These are phyloP conservation scores for Trametes villosa DNA, from an alignment of 768 basidiomycete species.

Conservation along the genomic window DNA sequence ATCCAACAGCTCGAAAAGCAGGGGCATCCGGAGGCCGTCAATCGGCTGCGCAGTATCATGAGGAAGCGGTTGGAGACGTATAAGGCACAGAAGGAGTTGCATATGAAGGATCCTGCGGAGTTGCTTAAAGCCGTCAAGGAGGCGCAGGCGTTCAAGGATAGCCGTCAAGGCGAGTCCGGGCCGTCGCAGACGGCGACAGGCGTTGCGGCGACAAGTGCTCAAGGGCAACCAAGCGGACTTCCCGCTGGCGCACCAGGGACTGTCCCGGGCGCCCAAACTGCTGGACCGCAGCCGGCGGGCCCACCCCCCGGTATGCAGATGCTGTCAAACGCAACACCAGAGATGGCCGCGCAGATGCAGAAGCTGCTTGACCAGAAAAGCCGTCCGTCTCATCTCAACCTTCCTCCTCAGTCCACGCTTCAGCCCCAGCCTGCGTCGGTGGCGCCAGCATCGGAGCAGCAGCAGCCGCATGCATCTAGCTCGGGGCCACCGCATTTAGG, in stretches of 20 bases:
- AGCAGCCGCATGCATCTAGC: background rate
- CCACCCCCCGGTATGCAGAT: background rate
- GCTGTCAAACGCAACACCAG: slow-evolving; percentile 21
- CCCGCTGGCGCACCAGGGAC: background rate
- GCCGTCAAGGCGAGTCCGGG: too few species aligned
- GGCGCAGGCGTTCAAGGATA: too few species aligned
- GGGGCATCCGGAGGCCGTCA: background rate
- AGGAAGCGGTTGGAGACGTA: too few species aligned
- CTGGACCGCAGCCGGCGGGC: background rate
- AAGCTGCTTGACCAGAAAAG: slow-evolving; percentile 53
- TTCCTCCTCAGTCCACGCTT: background rate
- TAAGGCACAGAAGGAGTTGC: too few species aligned
- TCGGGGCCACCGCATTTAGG: background rate
- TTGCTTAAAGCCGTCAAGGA: too few species aligned
- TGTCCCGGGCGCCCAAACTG: background rate
- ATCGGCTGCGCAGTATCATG: background rate
- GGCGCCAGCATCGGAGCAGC: background rate
- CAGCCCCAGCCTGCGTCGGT: background rate
- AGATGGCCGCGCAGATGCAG: slow-evolving; percentile 47
- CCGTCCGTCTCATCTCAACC: slow-evolving; percentile 28
- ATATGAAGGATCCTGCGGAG: too few species aligned
- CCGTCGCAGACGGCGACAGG: slow-evolving; percentile 1
- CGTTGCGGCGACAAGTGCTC: background rate
- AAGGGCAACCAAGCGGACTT: background rate
- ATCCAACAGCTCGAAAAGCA: background rate